phyloP scores from a whole-genome alignment of 805 yeast species.

The Lachancea waltii region DNA sequence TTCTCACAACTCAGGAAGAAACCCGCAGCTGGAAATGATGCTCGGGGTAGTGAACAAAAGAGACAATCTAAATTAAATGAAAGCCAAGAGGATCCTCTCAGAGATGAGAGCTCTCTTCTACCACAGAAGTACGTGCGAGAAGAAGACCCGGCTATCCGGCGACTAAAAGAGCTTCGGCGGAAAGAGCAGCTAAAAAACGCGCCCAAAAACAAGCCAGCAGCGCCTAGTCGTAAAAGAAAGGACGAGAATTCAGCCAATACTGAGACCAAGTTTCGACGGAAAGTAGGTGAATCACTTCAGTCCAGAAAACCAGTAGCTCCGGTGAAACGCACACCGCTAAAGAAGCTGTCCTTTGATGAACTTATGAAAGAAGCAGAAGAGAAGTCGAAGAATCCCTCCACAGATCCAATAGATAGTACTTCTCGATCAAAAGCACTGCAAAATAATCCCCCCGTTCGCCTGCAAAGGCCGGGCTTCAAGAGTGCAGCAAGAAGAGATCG shows the following conservation, averaged over 20 bases:
- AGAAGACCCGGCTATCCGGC: constrained; percentile 64
- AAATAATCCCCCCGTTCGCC: background rate
- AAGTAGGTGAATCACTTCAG: constrained; percentile 11
- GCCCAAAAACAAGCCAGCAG: constrained; percentile 3
- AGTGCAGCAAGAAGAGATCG: background rate
- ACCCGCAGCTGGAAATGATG: constrained; percentile 7
- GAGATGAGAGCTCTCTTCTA: constrained; percentile 16
- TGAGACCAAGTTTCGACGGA: constrained; percentile 22
- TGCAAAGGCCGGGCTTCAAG: constrained; percentile 2
- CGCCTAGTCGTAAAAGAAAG: constrained; percentile 11
- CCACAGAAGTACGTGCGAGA: constrained; percentile 30
- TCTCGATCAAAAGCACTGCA: background rate
- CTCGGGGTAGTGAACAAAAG: background rate
- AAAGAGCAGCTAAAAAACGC: constrained; percentile 35
- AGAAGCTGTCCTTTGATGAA: constrained; percentile 48
- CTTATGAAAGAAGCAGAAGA: constrained; percentile 52
- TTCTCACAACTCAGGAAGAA: constrained; percentile 24
- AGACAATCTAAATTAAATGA: background rate
- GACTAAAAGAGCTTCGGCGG: constrained; percentile 60
- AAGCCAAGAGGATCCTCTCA: constrained; percentile 8
- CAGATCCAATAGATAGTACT: background rate
- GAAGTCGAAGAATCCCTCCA: constrained; percentile 21
- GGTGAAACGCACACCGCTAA: constrained; percentile 22
- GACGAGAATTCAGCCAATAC: constrained; percentile 13
- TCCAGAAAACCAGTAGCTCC: constrained; percentile 5